Base-by-base conservation (phyloP, 495 filamentous ascomycete species). In the Aspergillus funiculosus region DNA sequence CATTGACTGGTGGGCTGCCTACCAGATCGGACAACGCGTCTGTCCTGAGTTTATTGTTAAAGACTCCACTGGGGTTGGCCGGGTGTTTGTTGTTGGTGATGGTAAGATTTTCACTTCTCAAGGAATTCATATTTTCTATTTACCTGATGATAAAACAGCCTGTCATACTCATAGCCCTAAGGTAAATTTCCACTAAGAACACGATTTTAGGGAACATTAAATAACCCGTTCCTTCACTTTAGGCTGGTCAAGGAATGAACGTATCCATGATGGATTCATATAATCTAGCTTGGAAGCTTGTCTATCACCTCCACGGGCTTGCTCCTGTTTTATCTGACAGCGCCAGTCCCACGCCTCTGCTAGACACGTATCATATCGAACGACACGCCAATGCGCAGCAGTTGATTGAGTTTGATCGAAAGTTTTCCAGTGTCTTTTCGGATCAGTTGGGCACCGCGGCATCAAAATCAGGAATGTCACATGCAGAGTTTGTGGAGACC, bases 161-260 rank as follows among this genome's bases (percentile, higher is more conserved):
- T 52, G 50, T 31, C 50, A 52, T 38, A 52, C 50, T 0, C 43
- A 52, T 13, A 52, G 50, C 13, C 50, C 50, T 1, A 52, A 52
- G 37, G 48, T 51, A 35, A 4, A 14, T n/a, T 6, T n/a, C n/a
- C 19, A 1, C 24, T 35, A 13, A 27, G 4, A 19, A 13, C 13
- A 25, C 7, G 15, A 6, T 35, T 24, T 34, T 8, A 22, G 4
- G 2, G 10, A 17, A 6, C 4, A 24, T 5, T 26, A 36, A 7
- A 21, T 37, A 20, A 35, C 14, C 17, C 8, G 9, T 15, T 26
- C 15, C 4, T 17, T 22, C 26, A 7, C 9, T 25, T 25, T 26
- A 45, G 72, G 83, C 85, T 15, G 87, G 85, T 2, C 87, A 90
- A 67, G 87, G 87, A 26, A 88, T 91, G 85, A 92, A 92, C 57